phyloP scores from a whole-genome alignment of 208 protist genomes.

The Leishmania arabica region DNA sequence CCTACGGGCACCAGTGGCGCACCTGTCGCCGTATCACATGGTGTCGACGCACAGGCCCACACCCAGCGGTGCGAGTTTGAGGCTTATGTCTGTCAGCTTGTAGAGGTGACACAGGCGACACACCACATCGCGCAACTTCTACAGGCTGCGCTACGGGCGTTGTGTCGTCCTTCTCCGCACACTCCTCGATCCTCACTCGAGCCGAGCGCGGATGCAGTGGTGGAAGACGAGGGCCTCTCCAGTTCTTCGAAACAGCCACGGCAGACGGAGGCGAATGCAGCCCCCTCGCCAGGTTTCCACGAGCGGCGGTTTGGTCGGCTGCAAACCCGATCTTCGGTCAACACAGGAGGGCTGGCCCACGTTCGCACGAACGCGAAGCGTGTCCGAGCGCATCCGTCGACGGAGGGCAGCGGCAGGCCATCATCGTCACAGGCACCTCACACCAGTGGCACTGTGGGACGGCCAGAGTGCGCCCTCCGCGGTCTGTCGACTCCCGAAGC shows the following conservation, averaged over 20 bases:
- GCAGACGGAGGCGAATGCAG: not conserved
- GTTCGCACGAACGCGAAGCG: not conserved
- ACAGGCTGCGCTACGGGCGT: constrained; percentile 17
- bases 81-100: constrained; percentile 20
- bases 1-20: not conserved
- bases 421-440: not conserved
- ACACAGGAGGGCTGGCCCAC: not conserved
- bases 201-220: not conserved
- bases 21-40: not conserved
- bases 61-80: constrained; percentile 8
- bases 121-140: constrained; percentile 22
- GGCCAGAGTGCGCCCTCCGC: not conserved
- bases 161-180: constrained; percentile 20
- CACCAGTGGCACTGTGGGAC: not conserved
- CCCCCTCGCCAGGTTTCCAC: not conserved
- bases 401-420: not conserved
- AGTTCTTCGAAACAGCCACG: not conserved
- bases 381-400: not conserved
- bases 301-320: not conserved
- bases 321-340: not conserved
- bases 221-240: not conserved
- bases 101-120: constrained; percentile 29
- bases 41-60: not conserved
- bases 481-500: not conserved
- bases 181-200: not conserved